These are phyloP conservation scores for Starmerella floricola DNA, from an alignment of 805 yeast species.

Conservation along the genomic window DNA sequence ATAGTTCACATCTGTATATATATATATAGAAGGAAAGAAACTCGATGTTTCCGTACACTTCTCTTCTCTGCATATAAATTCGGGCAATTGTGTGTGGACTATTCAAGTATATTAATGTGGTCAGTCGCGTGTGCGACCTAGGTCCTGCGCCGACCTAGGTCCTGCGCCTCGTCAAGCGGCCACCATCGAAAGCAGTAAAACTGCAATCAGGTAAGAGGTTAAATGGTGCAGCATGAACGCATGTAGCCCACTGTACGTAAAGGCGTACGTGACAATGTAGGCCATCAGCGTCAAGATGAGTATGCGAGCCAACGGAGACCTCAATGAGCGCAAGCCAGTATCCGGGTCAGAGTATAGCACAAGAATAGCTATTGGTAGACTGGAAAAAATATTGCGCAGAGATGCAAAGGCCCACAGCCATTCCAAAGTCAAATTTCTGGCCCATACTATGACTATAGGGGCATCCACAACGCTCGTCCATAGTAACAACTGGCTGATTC, in stretches of 20 bases:
- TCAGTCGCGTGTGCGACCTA: too few relatives aligned
- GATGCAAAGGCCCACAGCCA: constrained; percentile 79
- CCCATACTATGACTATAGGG: constrained; percentile 64
- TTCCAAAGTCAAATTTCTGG: constrained; percentile 57
- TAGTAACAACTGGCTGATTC: constrained; percentile 49
- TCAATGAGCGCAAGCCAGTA: neutral
- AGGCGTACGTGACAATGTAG: constrained; percentile 47
- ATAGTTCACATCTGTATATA: neutral
- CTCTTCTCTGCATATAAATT: too few relatives aligned
- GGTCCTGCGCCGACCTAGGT: too few relatives aligned
- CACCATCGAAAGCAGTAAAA: constrained; percentile 12
- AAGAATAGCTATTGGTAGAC: constrained; percentile 38
- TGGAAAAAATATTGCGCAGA: constrained; percentile 63
- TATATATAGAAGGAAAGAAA: neutral
- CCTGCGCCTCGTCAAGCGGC: too few relatives aligned
- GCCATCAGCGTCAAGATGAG: constrained; percentile 29
- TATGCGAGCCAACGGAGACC: constrained; percentile 29
- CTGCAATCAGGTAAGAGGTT: constrained; percentile 37
- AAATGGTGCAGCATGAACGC: constrained; percentile 70
- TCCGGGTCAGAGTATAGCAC: neutral
- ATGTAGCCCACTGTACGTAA: constrained; percentile 67
- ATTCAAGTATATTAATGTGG: too few relatives aligned
- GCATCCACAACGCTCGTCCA: constrained; percentile 70
- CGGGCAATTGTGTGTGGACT: too few relatives aligned
- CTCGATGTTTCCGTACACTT: too few relatives aligned